A percentile compares a stretch with the other conserved stretches of the same genome.
Conservation (phyloP, 2,329 filamentous ascomycete species). For the Fusarium nanum region DNA sequence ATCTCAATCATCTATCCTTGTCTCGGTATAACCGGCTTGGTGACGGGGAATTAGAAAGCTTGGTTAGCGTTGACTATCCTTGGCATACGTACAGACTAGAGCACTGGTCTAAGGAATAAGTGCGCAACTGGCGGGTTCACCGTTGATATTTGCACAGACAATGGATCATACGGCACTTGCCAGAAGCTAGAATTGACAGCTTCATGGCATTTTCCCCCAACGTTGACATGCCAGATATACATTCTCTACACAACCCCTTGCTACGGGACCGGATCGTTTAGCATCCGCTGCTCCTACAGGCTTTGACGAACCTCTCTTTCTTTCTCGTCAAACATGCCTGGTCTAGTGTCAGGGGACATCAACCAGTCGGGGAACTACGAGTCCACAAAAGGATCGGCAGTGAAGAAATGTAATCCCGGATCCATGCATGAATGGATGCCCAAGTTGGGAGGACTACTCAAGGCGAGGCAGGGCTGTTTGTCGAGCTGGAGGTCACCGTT, state of each 20-base stretch:
- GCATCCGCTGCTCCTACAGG: background rate
- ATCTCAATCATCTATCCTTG: background rate
- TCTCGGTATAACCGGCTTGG: background rate
- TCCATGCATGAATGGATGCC: background rate
- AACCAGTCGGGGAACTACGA: conserved; percentile 1
- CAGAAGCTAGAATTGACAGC: background rate
- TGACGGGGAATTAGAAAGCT: background rate
- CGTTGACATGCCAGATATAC: background rate
- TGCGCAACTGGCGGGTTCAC: background rate
- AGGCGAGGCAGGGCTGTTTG: background rate
- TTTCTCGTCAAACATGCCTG: background rate
- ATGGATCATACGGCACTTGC: background rate
- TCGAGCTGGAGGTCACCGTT: background rate
- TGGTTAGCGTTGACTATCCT: background rate
- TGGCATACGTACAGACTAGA: background rate
- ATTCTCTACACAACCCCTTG: background rate
- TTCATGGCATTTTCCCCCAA: too few species aligned
- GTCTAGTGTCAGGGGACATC: conserved; percentile 7
- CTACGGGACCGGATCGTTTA: background rate
- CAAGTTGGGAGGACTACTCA: background rate
- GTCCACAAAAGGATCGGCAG: conserved; percentile 6
- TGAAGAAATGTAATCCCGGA: conserved; percentile 10
- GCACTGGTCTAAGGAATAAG: background rate
- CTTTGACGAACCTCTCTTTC: background rate
- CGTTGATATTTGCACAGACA: conserved; percentile 5